A percentile compares a stretch with the other conserved stretches of the same genome.
phyloP scores from a whole-genome alignment of 495 filamentous ascomycete genomes.

The Neurospora discreta region DNA sequence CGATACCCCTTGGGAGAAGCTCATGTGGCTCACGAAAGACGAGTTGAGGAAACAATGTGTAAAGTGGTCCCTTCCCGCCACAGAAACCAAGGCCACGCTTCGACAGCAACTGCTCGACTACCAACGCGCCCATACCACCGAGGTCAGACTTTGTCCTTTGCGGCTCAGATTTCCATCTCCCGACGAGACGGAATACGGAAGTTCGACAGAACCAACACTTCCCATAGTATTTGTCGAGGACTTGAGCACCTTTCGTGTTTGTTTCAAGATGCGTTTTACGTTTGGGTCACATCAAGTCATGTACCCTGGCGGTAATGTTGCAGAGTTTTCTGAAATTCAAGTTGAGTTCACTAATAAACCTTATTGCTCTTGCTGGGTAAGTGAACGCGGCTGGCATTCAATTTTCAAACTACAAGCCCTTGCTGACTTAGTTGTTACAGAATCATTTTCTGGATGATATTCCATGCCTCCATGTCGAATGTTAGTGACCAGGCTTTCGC shows the following conservation, averaged over 20 bases:
- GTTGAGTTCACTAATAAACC: neutral
- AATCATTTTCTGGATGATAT: accelerated
- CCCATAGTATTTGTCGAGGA: neutral
- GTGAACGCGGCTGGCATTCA: neutral
- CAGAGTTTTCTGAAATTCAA: accelerated
- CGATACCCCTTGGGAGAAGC: neutral
- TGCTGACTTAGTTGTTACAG: neutral
- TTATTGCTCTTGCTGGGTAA: neutral
- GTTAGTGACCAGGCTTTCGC: neutral
- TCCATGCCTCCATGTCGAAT: neutral
- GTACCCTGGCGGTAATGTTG: neutral
- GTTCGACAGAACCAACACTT: neutral
- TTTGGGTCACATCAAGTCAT: neutral
- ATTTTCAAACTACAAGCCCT: neutral
- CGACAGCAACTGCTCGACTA: neutral
- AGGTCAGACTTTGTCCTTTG: neutral
- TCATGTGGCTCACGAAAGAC: neutral
- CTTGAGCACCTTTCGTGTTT: neutral
- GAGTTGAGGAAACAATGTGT: neutral
- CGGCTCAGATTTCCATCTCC: neutral
- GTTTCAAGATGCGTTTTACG: neutral
- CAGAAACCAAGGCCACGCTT: neutral
- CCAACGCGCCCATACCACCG: neutral
- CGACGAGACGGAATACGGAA: neutral
- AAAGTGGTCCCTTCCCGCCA: neutral